Percentiles rank a stretch among this genome's conserved stretches.
phyloP scores from a whole-genome alignment of 352 stramenopile genomes.

The Phytophthora capsici region DNA sequence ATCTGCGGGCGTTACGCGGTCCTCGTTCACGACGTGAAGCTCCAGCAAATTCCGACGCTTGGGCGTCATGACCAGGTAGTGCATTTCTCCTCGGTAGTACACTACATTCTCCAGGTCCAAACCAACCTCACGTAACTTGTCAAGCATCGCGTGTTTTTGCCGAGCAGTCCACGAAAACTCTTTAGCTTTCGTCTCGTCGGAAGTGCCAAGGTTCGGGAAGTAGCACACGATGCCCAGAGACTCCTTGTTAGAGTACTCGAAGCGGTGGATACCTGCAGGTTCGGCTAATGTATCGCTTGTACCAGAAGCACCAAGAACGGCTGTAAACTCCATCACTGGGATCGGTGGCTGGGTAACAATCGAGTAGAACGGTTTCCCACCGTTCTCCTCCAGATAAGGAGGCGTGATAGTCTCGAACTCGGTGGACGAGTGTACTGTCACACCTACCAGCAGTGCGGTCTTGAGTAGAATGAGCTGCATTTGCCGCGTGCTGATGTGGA shows the following conservation, averaged over 20 bases:
- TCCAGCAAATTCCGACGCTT: slow-evolving; percentile 73
- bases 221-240: slow-evolving; percentile 80
- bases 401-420: slow-evolving; percentile 54
- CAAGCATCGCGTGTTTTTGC: slow-evolving; percentile 75
- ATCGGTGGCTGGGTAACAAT: slow-evolving; percentile 71
- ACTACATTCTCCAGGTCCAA: slow-evolving; percentile 81
- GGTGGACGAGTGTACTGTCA: slow-evolving; percentile 59
- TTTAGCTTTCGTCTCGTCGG: slow-evolving; percentile 64
- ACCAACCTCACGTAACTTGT: slow-evolving; percentile 61
- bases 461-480: slow-evolving; percentile 86
- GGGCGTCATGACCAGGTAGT: slow-evolving; percentile 86
- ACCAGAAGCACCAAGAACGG: slow-evolving; percentile 61
- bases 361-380: slow-evolving; percentile 59
- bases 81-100: slow-evolving; percentile 84
- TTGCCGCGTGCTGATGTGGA: slow-evolving; percentile 81
- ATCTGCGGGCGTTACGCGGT: slow-evolving; percentile 55
- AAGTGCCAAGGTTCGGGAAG: slow-evolving; percentile 68
- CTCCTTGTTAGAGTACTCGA: slow-evolving; percentile 71
- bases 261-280: slow-evolving; percentile 67
- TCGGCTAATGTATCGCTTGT: slow-evolving; percentile 64
- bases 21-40: slow-evolving; percentile 59
- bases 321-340: slow-evolving; percentile 69
- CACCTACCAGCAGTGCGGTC: slow-evolving; percentile 66
- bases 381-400: slow-evolving; percentile 55
- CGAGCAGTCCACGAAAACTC: slow-evolving; percentile 83